phyloP scores from a whole-genome alignment of 2,329 filamentous ascomycete genomes.

The Orbilia javanica region DNA sequence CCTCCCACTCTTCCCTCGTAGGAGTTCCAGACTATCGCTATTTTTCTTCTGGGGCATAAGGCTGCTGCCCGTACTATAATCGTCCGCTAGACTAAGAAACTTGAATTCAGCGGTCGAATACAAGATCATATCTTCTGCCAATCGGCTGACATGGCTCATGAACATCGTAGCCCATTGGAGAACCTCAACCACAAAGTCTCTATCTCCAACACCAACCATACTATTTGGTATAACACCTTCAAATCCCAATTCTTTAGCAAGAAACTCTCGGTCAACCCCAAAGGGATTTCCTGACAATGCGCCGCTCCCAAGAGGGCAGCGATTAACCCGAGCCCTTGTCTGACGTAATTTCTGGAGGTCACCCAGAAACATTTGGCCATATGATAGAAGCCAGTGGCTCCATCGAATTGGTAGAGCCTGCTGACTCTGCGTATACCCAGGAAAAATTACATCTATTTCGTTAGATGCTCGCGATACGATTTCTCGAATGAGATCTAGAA shows the following conservation, averaged over 20 bases:
- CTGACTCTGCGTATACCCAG: conserved; percentile 88
- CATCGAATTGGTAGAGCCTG: conserved; percentile 83
- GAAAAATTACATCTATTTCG: conserved; percentile 84
- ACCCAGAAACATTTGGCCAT: conserved; percentile 76
- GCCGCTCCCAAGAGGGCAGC: conserved; percentile 77
- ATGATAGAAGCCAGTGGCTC: conserved; percentile 83
- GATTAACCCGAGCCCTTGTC: conserved; percentile 79
- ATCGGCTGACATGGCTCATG: conserved; percentile 82
- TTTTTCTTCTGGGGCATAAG: conserved; percentile 91
- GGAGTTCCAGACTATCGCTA: conserved; percentile 76
- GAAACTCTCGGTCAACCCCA: conserved; percentile 79
- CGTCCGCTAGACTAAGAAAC: conserved; percentile 80
- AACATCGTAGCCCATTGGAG: conserved; percentile 83
- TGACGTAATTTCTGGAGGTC: conserved; percentile 83
- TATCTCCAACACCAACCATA: conserved; percentile 79
- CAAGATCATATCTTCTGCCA: conserved; percentile 87
- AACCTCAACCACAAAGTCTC: conserved; percentile 84
- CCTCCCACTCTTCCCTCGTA: conserved; percentile 80
- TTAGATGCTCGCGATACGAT: conserved; percentile 76
- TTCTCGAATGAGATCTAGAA: conserved; percentile 78
- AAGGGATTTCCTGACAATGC: conserved; percentile 86
- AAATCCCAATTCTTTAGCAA: conserved; percentile 85
- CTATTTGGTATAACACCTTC: conserved; percentile 80
- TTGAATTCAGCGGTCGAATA: conserved; percentile 82
- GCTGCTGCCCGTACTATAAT: conserved; percentile 80